Percentiles rank a stretch among this genome's conserved stretches.
Evolutionary conservation across 78 protist genomes (phyloP).

Genomic region (Isochrysis galbana): DNA sequence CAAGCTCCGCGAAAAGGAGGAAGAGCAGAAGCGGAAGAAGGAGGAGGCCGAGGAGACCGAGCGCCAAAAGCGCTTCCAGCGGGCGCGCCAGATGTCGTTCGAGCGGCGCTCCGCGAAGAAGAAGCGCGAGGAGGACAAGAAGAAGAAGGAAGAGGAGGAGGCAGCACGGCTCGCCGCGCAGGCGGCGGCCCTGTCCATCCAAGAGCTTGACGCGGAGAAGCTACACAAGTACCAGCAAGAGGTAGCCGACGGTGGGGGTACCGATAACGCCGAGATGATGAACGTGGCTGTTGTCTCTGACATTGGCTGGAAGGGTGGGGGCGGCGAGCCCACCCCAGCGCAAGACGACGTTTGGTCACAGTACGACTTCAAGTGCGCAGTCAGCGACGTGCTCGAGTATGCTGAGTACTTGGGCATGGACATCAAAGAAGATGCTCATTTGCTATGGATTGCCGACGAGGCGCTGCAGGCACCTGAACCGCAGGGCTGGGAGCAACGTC

Average conservation of each 20-base stretch:
- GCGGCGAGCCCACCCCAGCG: neutral
- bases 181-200: neutral
- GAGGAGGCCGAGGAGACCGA: conserved; percentile 28
- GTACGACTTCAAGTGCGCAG: conserved; percentile 27
- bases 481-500: conserved; percentile 33
- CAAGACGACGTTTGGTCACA: neutral
- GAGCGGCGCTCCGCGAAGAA: neutral
- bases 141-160: neutral
- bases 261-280: neutral
- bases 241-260: neutral
- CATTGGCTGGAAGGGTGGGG: conserved; percentile 5
- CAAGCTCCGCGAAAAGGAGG: neutral
- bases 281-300: conserved; percentile 8
- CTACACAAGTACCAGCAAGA: neutral
- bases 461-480: conserved; percentile 36
- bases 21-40: neutral
- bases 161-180: neutral
- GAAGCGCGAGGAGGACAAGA: neutral
- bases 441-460: conserved; percentile 31
- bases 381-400: conserved; percentile 5
- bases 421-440: neutral
- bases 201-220: neutral
- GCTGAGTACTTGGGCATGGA: conserved; percentile 31
- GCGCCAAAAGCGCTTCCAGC: neutral
- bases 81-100: conserved; percentile 15